phyloP scores from a whole-genome alignment of 129 eudicot species.

The Ambrosia trifida region DNA sequence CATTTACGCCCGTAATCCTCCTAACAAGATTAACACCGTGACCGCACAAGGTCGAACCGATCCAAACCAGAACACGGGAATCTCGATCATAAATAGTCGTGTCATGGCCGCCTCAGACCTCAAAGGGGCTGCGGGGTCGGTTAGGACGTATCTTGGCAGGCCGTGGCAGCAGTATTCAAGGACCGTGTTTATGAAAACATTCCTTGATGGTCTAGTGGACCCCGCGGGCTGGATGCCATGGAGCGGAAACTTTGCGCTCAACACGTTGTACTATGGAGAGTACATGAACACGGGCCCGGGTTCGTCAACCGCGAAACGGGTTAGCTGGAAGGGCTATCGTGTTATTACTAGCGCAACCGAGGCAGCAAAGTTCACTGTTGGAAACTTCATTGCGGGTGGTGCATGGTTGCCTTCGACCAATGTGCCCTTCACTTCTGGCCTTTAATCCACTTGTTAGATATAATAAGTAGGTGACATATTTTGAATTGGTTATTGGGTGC shows the following conservation, averaged over 20 bases:
- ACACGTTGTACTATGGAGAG: conserved; percentile 52
- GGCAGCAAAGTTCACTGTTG: conserved; percentile 42
- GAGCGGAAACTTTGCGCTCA: conserved; percentile 47
- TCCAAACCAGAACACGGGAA: conserved; percentile 58
- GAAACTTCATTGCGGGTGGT: conserved; percentile 48
- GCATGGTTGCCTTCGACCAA: conserved; percentile 54
- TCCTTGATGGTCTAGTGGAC: conserved; percentile 37
- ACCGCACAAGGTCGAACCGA: conserved; percentile 60
- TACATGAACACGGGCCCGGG: conserved; percentile 51
- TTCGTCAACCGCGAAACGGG: conserved; percentile 38
- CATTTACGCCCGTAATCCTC: conserved; percentile 48
- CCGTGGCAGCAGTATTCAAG: conserved; percentile 57
- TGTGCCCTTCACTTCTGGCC: conserved; percentile 51
- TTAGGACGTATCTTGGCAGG: conserved; percentile 45
- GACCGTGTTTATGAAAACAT: conserved; percentile 42
- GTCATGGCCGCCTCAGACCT: conserved; percentile 42
- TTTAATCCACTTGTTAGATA: conserved; percentile 26
- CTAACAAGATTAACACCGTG: conserved; percentile 41
- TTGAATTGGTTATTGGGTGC: conserved; percentile 19
- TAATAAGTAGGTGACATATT: not conserved
- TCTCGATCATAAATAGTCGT: conserved; percentile 42
- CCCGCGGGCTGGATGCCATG: conserved; percentile 55
- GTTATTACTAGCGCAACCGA: conserved; percentile 46
- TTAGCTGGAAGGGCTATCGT: conserved; percentile 53
- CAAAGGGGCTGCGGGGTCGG: conserved; percentile 27